Evolutionary conservation across 2,329 filamentous ascomycete species (phyloP).

Genomic region (Dryadomyces sulphureus): DNA sequence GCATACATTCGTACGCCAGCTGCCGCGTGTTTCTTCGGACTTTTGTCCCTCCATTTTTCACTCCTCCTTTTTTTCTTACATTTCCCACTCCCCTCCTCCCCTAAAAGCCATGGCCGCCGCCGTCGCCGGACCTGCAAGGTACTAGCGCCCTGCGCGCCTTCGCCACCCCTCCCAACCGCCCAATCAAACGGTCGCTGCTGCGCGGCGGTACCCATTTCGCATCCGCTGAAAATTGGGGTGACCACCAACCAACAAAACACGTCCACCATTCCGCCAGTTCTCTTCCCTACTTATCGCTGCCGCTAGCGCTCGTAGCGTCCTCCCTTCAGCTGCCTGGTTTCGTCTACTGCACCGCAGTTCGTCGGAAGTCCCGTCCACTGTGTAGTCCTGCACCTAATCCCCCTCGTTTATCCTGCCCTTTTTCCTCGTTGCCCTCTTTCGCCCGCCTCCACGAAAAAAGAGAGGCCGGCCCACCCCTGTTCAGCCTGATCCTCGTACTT

Average conservation of each 20-base stretch:
- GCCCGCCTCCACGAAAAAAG: too few species aligned
- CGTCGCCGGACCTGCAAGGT: slow-evolving; percentile 1
- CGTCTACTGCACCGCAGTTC: background rate
- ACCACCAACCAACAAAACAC: background rate
- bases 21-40: background rate
- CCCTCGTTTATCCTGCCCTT: background rate
- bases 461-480: too few species aligned
- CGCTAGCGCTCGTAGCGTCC: background rate
- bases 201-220: background rate
- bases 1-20: background rate
- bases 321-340: slow-evolving; percentile 1
- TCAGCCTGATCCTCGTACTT: too few species aligned
- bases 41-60: background rate
- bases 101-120: background rate
- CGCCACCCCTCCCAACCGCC: background rate
- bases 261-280: background rate
- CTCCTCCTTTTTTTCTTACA: background rate
- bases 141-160: slow-evolving; percentile 3
- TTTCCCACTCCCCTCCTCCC: background rate
- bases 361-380: background rate
- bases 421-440: background rate
- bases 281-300: background rate
- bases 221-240: background rate
- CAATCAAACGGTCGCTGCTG: background rate
- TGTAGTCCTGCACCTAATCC: too few species aligned